phyloP scores from a whole-genome alignment of 805 yeast genomes.

The Saccharomycopsis synnaedendra region DNA sequence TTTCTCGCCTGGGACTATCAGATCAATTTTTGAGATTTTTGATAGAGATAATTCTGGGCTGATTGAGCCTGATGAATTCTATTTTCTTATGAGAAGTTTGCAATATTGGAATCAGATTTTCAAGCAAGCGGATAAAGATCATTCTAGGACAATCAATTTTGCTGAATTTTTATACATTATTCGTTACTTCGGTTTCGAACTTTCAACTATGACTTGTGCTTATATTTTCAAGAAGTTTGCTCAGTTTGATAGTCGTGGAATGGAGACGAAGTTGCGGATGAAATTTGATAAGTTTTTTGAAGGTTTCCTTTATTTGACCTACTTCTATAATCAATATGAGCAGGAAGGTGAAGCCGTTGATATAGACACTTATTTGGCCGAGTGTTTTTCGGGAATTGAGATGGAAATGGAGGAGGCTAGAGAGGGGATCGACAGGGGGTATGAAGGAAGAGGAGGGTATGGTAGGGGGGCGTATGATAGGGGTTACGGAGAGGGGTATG shows the following conservation, averaged over 20 bases:
- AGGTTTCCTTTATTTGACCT: constrained; percentile 50
- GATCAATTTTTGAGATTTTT: constrained; percentile 52
- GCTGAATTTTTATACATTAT: constrained; percentile 54
- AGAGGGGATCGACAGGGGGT: too few species aligned
- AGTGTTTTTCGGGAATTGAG: not conserved
- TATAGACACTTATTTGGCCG: not conserved
- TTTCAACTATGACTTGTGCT: constrained; percentile 44
- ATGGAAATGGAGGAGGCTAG: not conserved
- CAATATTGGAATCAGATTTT: constrained; percentile 57
- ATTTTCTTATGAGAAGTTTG: constrained; percentile 56
- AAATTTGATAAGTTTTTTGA: constrained; percentile 79
- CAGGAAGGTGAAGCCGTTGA: not conserved
- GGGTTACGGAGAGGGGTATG: too few species aligned
- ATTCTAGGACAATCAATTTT: constrained; percentile 47
- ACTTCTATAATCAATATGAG: constrained; percentile 12
- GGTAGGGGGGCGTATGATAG: too few species aligned
- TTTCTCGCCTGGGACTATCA: constrained; percentile 49
- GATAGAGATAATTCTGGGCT: constrained; percentile 36
- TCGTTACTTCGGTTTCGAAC: constrained; percentile 53
- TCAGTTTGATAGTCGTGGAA: constrained; percentile 18
- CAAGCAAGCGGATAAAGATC: constrained; percentile 47
- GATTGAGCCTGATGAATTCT: constrained; percentile 48
- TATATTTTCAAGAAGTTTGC: constrained; percentile 49
- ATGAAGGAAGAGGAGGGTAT: too few species aligned
- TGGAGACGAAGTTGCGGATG: constrained; percentile 26